These are phyloP conservation scores for Articulospora tetracladia DNA, from an alignment of 495 filamentous ascomycete genomes.

Conservation along the genomic window DNA sequence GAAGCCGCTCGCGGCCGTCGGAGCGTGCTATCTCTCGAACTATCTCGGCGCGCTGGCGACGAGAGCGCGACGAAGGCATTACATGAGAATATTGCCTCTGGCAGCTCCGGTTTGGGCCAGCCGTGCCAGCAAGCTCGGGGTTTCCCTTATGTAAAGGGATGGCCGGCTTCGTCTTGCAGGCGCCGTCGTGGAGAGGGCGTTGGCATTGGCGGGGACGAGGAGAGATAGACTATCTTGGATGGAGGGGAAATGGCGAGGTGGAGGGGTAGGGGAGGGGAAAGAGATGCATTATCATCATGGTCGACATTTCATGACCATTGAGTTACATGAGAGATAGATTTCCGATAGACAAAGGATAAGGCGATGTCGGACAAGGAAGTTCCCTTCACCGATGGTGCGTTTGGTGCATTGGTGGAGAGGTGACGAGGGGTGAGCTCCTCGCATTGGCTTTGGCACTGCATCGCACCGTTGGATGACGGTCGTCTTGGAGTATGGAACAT, in stretches of 20 bases:
- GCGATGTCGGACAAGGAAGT: background rate
- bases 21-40: background rate
- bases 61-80: background rate
- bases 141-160: background rate
- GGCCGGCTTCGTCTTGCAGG: background rate
- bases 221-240: slow-evolving; percentile 13
- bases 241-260: slow-evolving; percentile 2
- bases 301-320: background rate
- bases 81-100: background rate
- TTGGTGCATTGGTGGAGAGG: background rate
- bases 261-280: background rate
- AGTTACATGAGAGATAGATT: background rate
- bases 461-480: background rate
- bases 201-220: slow-evolving; percentile 12
- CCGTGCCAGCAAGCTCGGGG: background rate
- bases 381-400: background rate
- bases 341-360: background rate
- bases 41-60: background rate
- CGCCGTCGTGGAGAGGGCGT: background rate
- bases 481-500: background rate
- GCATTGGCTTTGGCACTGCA: too few relatives aligned
- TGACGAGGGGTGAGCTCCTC: too few relatives aligned
- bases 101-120: background rate
- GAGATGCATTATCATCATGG: background rate
- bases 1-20: background rate